Evolutionary conservation across 495 filamentous ascomycete genomes (phyloP), one percentile per base, ranked within the genome.

Genomic region (Aspergillus affinis): DNA sequence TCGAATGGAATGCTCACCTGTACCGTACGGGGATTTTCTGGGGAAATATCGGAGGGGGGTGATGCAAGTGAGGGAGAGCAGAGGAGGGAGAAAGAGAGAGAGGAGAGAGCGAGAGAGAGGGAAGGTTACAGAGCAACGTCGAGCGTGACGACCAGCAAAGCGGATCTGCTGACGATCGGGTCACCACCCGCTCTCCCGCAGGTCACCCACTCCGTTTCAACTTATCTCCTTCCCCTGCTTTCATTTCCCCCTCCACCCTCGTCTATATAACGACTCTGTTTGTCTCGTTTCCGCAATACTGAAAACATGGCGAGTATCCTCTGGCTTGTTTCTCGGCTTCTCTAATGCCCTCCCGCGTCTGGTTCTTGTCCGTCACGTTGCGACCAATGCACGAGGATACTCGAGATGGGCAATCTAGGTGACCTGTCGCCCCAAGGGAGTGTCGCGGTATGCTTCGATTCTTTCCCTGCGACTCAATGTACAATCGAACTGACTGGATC

Each of bases 361-460:
- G 32, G 29, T 51, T 48, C 21, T 48, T 47, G 48, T 54, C 59
- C 60, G 56, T 61, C 61, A 59, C 64, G 46, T 58, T 59, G 61
- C 63, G 59, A 54, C 63, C 68, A 64, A 72, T 75, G 72, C 72
- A 68, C 67, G 56, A 56, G 55, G 60, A 71, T 58, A 71, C 54
- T 55, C 58, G 71, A 67, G 66, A 91, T 91, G 88, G 86, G 87
- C 76, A 82, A 85, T 69, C 84, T 94, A 74, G 88, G 88, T 76
- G 89, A 88, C 74, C 76, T 97, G 72, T 93, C 92, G 72, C 88
- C 92, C 65, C 86, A 85, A 70, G 90, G 88, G 75, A 92, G 91
- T 75, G 86, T 97, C 73, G 88, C 89, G 69, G 91, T 94, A 76
- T 59, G 90, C 81, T 52, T 20, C 13, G 65, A 30, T 29, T 23